These are phyloP conservation scores for Purshia tridentata DNA, from an alignment of 306 rosid genomes.

Conservation along the genomic window DNA sequence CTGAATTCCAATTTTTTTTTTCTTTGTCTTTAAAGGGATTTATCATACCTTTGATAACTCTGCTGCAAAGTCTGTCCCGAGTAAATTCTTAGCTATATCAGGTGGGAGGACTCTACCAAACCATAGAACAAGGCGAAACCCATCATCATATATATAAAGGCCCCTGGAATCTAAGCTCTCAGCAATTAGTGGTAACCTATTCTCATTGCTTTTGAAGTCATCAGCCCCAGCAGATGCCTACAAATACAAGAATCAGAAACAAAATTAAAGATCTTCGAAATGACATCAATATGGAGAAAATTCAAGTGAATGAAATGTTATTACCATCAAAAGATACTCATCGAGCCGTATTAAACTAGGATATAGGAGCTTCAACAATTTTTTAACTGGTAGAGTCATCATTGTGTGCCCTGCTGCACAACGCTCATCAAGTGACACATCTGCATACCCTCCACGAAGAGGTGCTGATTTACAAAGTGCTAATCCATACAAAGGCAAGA, in stretches of 20 bases:
- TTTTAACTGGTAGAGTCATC: conserved; percentile 79
- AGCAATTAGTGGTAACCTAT: conserved; percentile 72
- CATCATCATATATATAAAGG: conserved; percentile 76
- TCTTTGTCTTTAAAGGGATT: conserved; percentile 1
- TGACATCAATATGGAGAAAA: conserved; percentile 6
- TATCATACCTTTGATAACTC: conserved; percentile 86
- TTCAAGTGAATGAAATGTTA: conserved; percentile 18
- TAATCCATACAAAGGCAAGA: conserved; percentile 76
- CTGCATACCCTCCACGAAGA: conserved; percentile 90
- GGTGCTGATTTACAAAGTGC: conserved; percentile 79
- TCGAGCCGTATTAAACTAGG: conserved; percentile 82
- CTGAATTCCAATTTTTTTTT: background rate
- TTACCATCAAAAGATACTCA: conserved; percentile 79
- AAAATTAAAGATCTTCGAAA: conserved; percentile 20
- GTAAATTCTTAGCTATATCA: conserved; percentile 85
- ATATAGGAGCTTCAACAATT: conserved; percentile 81
- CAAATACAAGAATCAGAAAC: conserved; percentile 33
- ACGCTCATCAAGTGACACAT: conserved; percentile 80
- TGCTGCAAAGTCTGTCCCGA: conserved; percentile 85
- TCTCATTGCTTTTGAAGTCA: conserved; percentile 51
- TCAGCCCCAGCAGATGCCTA: conserved; percentile 55
- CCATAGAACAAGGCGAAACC: conserved; percentile 81
- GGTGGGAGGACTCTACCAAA: conserved; percentile 92
- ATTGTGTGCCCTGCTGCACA: conserved; percentile 83
- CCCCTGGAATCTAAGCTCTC: conserved; percentile 95